These are phyloP conservation scores for Citrullus colocynthis DNA, from an alignment of 306 rosid species.

Conservation along the genomic window DNA sequence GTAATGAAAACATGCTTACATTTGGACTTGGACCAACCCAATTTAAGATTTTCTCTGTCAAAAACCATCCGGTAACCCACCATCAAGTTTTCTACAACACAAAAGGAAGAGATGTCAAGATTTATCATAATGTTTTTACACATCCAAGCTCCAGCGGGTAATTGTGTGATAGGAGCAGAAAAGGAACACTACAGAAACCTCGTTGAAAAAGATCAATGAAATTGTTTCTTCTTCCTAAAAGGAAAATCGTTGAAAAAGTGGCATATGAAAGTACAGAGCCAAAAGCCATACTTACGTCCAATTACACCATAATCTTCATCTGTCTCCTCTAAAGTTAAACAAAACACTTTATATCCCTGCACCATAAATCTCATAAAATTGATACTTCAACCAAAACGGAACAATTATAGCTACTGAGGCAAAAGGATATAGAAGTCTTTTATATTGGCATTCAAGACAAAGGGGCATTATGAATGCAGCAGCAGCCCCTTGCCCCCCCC, in stretches of 20 bases:
- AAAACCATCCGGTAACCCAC: conserved; percentile 41
- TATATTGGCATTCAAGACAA: background rate
- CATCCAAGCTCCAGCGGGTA: background rate
- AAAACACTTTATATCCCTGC: conserved; percentile 32
- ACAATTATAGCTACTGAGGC: background rate
- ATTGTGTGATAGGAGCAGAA: background rate
- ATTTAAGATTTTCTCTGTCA: conserved; percentile 39
- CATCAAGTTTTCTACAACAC: conserved; percentile 42
- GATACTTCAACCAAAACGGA: conserved; percentile 9
- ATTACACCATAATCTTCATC: conserved; percentile 24
- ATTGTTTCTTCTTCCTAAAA: too few species aligned
- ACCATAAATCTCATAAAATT: conserved; percentile 14
- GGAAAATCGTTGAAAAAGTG: background rate
- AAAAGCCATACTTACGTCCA: conserved; percentile 45
- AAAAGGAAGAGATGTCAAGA: background rate
- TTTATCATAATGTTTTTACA: background rate
- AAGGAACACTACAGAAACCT: background rate
- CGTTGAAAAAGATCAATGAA: background rate
- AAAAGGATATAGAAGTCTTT: background rate
- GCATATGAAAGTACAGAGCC: background rate
- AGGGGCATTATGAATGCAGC: background rate
- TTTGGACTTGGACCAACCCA: conserved; percentile 54
- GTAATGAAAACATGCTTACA: conserved; percentile 26
- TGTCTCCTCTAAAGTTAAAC: conserved; percentile 21
- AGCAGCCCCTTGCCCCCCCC: background rate